Base-by-base conservation (phyloP, 805 yeast species). In the Tetrapisispora phaffii region DNA sequence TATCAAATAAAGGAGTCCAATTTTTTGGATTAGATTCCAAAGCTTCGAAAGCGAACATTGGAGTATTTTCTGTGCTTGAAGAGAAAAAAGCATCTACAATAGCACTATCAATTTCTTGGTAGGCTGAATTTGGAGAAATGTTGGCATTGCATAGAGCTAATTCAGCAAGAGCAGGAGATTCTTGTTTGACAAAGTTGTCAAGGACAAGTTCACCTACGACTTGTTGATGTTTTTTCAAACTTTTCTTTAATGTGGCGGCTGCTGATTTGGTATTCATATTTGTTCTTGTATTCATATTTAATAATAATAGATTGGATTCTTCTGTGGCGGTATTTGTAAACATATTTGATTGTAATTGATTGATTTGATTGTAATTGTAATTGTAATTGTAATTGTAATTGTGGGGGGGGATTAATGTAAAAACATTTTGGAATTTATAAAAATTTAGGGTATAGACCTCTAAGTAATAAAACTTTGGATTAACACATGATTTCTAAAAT, bases 1-100 rank as follows among this genome's bases (percentile, higher is more conserved):
- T 65, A 42, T 70, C 72, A 58, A 82, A 80, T 47, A 82, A 68
- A 13, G 87, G 75, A 37, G 74, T 76, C 86, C 87, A 80, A 52
- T 73, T 74, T 32, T 74, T 71, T 17, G 65, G 56, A 45, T 62
- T 65, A 26, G 58, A 38, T 19, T 54, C 34, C 9, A 29, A 28
- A n/a, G 40, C 6, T 37, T 39, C 42, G 36, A 51, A 51, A 17
- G 66, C 72, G 59, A 82, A 80, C 61, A 82, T 70, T 39, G 88
- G 79, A 44, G 77, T 79, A 71, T 84, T 76, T 50, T 73, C 75
- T 23, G 63, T 55, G 33, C 66, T 57, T 33, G 68, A 59, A 20
- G 65, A 59, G 48, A 69, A 66, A 35, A 66, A 56, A 16, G 77
- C 77, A 55, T 77, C 82, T 54, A 80, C 80, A 75, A 80, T 75